Percentiles rank a stretch among this genome's conserved stretches.
These are phyloP conservation scores for Adansonia digitata DNA, from an alignment of 345 rosid species.

Conservation along the genomic window DNA sequence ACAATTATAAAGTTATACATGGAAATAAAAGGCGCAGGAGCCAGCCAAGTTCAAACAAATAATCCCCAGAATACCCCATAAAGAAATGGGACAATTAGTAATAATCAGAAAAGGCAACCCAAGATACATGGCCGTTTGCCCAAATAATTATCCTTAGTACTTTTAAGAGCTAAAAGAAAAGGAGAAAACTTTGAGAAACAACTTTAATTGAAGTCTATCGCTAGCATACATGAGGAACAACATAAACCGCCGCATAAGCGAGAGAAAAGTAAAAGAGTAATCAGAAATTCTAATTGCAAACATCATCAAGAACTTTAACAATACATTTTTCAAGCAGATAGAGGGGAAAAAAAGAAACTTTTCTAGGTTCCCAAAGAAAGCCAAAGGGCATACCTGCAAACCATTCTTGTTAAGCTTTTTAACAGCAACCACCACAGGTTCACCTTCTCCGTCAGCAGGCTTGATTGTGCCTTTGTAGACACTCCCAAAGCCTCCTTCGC, in stretches of 20 bases:
- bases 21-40: no score
- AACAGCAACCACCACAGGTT: conserved; percentile 17
- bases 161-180: neutral
- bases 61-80: neutral
- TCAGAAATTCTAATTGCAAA: neutral
- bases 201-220: neutral
- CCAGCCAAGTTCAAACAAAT: neutral
- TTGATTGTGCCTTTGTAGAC: conserved; percentile 66
- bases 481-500: conserved; percentile 88
- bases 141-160: neutral
- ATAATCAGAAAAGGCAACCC: neutral
- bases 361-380: neutral
- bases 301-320: neutral
- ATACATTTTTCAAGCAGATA: neutral
- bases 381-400: conserved; percentile 43
- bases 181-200: neutral
- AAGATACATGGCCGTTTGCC: neutral
- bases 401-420: conserved; percentile 72
- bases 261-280: no score
- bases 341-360: neutral
- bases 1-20: no score
- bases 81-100: neutral
- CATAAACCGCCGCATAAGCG: no score
- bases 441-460: conserved; percentile 40
- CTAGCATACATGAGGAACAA: neutral